These are phyloP conservation scores for Neophaeococcomyces aloes DNA, from an alignment of 2,329 filamentous ascomycete genomes.

Conservation along the genomic window DNA sequence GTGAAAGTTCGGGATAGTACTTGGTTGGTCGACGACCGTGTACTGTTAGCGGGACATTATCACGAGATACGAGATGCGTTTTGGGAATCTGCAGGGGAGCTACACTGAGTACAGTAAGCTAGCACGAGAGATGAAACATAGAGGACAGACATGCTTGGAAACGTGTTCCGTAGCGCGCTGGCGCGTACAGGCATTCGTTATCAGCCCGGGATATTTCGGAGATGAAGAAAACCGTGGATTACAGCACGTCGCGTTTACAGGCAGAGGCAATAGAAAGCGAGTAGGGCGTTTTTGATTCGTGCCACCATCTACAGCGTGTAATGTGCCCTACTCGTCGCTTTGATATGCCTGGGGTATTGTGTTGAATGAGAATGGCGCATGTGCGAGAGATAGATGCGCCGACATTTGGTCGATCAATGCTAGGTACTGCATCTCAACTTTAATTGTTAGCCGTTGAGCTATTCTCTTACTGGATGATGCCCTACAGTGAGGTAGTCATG, in stretches of 20 bases:
- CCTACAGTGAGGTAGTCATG: no score
- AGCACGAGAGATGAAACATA: no score
- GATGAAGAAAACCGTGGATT: not conserved
- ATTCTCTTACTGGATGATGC: no score
- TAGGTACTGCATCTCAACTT: no score
- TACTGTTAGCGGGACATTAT: not conserved
- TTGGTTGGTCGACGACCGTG: not conserved
- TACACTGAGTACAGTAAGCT: not conserved
- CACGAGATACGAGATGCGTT: conserved; percentile 9
- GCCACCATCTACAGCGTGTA: no score
- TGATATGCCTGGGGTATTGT: no score
- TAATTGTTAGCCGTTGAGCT: no score
- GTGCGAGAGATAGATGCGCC: no score
- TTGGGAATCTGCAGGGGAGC: not conserved
- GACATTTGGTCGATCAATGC: no score
- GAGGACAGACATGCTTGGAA: not conserved
- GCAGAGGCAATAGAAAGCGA: not conserved
- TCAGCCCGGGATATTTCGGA: not conserved
- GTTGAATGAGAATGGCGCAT: no score
- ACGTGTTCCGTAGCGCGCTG: not conserved
- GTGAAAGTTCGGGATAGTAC: conserved; percentile 13
- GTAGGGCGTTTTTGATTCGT: no score
- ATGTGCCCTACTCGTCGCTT: no score
- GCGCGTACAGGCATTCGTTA: not conserved
- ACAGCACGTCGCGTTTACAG: not conserved